Evolutionary conservation across 2,329 filamentous ascomycete genomes (phyloP).

Genomic region (Didymellaceae sp.): DNA sequence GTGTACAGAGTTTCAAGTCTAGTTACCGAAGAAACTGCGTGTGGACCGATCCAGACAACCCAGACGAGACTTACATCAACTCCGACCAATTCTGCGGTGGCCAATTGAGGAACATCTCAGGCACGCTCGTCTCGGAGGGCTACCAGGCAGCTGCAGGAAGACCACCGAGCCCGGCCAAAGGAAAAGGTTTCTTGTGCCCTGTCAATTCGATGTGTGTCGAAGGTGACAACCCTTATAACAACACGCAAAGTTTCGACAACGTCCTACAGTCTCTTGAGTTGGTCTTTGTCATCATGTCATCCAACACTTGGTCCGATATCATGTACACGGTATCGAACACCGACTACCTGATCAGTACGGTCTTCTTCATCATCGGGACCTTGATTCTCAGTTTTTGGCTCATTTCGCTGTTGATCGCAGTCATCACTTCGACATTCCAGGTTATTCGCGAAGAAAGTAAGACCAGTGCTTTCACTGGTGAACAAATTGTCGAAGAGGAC

Average conservation of each 20-base stretch:
- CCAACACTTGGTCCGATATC: slow-evolving; percentile 93
- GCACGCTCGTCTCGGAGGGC: slow-evolving; percentile 55
- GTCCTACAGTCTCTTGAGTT: slow-evolving; percentile 90
- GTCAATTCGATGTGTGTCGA: slow-evolving; percentile 82
- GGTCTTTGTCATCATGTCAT: slow-evolving; percentile 98
- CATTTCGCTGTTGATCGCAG: slow-evolving; percentile 90
- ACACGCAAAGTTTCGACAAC: slow-evolving; percentile 93
- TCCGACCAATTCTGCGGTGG: slow-evolving; percentile 84
- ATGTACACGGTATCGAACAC: slow-evolving; percentile 94
- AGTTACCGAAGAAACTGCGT: slow-evolving; percentile 58
- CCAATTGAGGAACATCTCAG: slow-evolving; percentile 64
- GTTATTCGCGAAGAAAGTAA: slow-evolving; percentile 97
- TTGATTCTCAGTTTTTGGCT: slow-evolving; percentile 96
- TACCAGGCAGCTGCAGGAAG: slow-evolving; percentile 67
- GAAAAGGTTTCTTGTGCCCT: slow-evolving; percentile 89
- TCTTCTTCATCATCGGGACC: slow-evolving; percentile 76
- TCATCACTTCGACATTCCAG: slow-evolving; percentile 98
- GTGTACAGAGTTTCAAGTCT: slow-evolving; percentile 85
- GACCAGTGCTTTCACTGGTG: slow-evolving; percentile 86
- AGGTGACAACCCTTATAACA: slow-evolving; percentile 77
- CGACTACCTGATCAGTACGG: slow-evolving; percentile 83
- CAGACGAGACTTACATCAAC: slow-evolving; percentile 60
- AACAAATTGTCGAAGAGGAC: slow-evolving; percentile 59
- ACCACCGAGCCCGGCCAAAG: slow-evolving; percentile 48
- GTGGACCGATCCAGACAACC: slow-evolving; percentile 58